Conservation (phyloP, 495 filamentous ascomycete species). For the Neurospora tetrasperma region DNA sequence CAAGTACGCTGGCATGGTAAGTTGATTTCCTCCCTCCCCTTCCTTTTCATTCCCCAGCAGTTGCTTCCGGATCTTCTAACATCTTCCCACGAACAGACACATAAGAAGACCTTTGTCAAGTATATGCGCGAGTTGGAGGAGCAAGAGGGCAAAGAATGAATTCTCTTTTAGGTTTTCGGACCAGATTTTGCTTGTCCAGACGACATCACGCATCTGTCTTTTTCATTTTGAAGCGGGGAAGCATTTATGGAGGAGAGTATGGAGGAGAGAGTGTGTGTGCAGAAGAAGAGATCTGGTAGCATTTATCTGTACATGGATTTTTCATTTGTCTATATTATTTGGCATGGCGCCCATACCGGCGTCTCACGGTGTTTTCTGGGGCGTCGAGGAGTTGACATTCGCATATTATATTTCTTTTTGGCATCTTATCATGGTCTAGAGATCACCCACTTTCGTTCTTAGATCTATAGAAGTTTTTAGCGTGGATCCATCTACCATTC, state of each 20-base stretch:
- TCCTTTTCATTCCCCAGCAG: not conserved
- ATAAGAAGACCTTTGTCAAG: slow-evolving; percentile 96
- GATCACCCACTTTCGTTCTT: not conserved
- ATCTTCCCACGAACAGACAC: slow-evolving; percentile 37
- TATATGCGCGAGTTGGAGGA: slow-evolving; percentile 76
- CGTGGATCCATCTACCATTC: not conserved
- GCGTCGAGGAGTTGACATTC: not conserved
- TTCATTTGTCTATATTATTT: not conserved
- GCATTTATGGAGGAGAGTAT: not conserved
- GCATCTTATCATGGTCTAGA: not conserved
- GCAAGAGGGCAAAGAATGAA: slow-evolving; percentile 29
- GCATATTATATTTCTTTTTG: too few relatives aligned
- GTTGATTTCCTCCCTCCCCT: slow-evolving; percentile 11
- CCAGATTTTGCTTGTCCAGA: not conserved
- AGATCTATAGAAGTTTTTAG: not conserved
- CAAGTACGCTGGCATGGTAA: slow-evolving; percentile 76
- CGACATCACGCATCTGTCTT: not conserved
- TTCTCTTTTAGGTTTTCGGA: not conserved
- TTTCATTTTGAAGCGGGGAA: not conserved
- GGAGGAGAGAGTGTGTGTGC: not conserved
- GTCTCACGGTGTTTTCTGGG: not conserved
- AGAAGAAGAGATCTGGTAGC: not conserved
- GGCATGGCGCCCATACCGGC: not conserved
- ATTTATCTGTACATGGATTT: not conserved
- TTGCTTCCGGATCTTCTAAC: slow-evolving; percentile 12